Conservation (phyloP, 805 yeast species). For the Myxozyma kluyveri region DNA sequence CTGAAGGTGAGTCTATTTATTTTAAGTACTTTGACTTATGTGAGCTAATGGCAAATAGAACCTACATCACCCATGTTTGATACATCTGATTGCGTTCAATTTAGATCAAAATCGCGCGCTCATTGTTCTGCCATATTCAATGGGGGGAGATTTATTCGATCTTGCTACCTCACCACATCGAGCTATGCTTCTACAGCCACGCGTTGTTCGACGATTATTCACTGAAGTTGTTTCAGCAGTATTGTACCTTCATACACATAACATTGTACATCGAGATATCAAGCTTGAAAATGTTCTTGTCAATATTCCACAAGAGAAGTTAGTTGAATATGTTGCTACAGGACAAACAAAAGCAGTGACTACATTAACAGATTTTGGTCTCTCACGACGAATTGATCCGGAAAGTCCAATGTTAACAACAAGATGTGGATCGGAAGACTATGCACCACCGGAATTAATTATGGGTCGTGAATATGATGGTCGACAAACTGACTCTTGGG, state of each 20-base stretch:
- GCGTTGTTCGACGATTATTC: constrained; percentile 58
- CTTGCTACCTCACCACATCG: constrained; percentile 46
- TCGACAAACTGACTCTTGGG: constrained; percentile 88
- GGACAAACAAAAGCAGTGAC: constrained; percentile 42
- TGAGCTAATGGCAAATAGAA: constrained; percentile 6
- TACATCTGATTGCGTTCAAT: constrained; percentile 22
- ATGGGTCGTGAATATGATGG: constrained; percentile 94
- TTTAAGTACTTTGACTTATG: too few species aligned
- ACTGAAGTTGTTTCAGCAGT: constrained; percentile 71
- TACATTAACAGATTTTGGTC: constrained; percentile 83
- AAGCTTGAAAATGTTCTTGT: constrained; percentile 67
- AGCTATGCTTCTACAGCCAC: constrained; percentile 47
- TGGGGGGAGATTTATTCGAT: constrained; percentile 82
- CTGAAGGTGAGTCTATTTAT: constrained; percentile 38
- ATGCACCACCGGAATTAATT: constrained; percentile 89
- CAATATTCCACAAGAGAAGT: constrained; percentile 39
- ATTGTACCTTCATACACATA: constrained; percentile 61
- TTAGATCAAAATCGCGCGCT: constrained; percentile 40
- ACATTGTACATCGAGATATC: constrained; percentile 85
- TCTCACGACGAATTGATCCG: constrained; percentile 66
- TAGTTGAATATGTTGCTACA: constrained; percentile 30
- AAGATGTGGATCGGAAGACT: constrained; percentile 94
- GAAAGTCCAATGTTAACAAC: constrained; percentile 68
- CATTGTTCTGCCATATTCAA: constrained; percentile 70
- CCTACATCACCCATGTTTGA: constrained; percentile 24